These are phyloP conservation scores for Yueomyces sinensis DNA, from an alignment of 805 yeast genomes.

Conservation along the genomic window DNA sequence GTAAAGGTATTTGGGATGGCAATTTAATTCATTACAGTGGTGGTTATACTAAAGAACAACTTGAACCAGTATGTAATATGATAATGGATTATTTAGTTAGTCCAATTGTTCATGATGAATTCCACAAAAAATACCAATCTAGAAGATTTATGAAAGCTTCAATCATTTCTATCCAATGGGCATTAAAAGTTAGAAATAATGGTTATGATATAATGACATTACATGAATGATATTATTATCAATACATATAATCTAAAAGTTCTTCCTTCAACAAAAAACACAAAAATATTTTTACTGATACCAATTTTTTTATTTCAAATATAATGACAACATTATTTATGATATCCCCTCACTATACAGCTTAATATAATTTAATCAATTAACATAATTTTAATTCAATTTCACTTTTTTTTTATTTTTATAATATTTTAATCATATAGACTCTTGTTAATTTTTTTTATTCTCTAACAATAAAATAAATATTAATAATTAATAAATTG, in stretches of 20 bases:
- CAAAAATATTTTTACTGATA: background rate
- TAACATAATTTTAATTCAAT: too few species aligned
- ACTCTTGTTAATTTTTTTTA: too few species aligned
- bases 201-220: constrained; percentile 27
- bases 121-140: constrained; percentile 85
- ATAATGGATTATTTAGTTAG: constrained; percentile 64
- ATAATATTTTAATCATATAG: too few species aligned
- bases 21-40: constrained; percentile 87
- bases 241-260: too few species aligned
- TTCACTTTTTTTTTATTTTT: too few species aligned
- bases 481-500: too few species aligned
- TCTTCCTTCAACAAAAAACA: too few species aligned
- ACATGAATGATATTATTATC: constrained; percentile 20
- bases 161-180: constrained; percentile 73
- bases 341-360: too few species aligned
- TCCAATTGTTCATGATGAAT: constrained; percentile 83
- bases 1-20: constrained; percentile 65
- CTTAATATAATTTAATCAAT: too few species aligned
- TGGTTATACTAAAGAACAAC: constrained; percentile 63
- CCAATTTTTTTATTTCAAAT: background rate
- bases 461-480: too few species aligned
- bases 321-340: background rate
- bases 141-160: constrained; percentile 81
- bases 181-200: constrained; percentile 36
- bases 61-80: constrained; percentile 59